Evolutionary conservation across 2,329 filamentous ascomycete genomes (phyloP).

Genomic region (Alternaria angustiovoidea): DNA sequence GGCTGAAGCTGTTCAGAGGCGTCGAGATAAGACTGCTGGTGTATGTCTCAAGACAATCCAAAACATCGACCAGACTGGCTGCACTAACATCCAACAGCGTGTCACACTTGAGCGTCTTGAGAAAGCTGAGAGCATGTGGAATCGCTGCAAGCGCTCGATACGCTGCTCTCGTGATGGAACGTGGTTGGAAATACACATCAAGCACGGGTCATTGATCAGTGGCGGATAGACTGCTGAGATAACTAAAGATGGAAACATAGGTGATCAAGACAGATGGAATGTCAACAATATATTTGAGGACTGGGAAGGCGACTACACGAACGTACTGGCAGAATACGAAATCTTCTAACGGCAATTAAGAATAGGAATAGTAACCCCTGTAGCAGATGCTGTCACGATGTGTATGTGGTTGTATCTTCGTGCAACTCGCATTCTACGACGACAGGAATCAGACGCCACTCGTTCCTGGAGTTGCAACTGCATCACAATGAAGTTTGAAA

Average conservation of each 20-base stretch:
- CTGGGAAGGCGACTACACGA: constrained; percentile 2
- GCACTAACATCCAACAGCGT: neutral
- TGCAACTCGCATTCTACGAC: too few species aligned
- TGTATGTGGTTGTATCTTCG: too few species aligned
- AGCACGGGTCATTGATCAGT: neutral
- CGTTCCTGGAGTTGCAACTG: too few species aligned
- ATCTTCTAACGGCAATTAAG: neutral
- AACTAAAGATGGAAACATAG: neutral
- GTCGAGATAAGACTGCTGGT: neutral
- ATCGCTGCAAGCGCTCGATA: constrained; percentile 3
- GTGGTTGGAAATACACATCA: neutral
- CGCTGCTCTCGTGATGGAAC: neutral
- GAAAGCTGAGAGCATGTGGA: constrained; percentile 1
- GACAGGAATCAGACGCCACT: too few species aligned
- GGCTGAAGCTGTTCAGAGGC: neutral
- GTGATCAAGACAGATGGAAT: neutral
- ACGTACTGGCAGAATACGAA: neutral
- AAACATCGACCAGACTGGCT: neutral
- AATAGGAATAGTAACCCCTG: neutral
- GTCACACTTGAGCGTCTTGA: constrained; percentile 5
- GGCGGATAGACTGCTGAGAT: constrained; percentile 1
- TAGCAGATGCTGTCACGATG: neutral
- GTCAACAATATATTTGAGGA: neutral
- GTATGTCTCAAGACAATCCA: neutral
- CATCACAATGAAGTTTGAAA: neutral